These are phyloP conservation scores for Arabidopsis lyrata DNA, from an alignment of 441 rosid genomes.

Conservation along the genomic window DNA sequence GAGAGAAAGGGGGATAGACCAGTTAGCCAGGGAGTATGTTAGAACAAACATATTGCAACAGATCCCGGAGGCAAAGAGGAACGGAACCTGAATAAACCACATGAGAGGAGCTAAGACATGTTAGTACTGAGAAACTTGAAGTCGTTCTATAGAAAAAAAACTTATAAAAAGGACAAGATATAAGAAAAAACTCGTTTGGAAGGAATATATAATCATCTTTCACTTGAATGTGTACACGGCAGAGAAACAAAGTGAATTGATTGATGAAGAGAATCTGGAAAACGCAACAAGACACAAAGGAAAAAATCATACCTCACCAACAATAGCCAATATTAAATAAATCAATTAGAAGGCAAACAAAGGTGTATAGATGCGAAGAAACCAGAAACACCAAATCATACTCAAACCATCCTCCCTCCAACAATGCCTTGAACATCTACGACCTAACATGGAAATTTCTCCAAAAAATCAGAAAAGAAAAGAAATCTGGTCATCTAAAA, in stretches of 20 bases:
- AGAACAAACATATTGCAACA: neutral
- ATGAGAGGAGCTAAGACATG: neutral
- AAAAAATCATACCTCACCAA: conserved; percentile 10
- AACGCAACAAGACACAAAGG: neutral
- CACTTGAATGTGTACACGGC: neutral
- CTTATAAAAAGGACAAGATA: neutral
- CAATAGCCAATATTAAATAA: neutral
- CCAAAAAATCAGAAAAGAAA: no score
- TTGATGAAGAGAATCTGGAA: neutral
- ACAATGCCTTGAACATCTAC: no score
- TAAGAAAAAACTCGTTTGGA: neutral
- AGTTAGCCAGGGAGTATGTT: neutral
- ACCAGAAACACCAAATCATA: neutral
- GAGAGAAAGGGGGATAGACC: neutral
- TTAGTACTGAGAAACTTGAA: neutral
- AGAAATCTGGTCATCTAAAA: no score
- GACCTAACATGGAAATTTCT: no score
- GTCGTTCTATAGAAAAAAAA: neutral
- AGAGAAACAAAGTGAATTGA: no score
- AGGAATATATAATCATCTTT: neutral
- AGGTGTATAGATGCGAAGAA: neutral
- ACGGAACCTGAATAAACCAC: neutral
- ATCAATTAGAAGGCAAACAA: neutral
- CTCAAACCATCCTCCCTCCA: no score
- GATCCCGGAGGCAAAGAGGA: neutral